Base-by-base conservation (phyloP, 371 early-diverging fungal genomes). In the Batkoa obscura region DNA sequence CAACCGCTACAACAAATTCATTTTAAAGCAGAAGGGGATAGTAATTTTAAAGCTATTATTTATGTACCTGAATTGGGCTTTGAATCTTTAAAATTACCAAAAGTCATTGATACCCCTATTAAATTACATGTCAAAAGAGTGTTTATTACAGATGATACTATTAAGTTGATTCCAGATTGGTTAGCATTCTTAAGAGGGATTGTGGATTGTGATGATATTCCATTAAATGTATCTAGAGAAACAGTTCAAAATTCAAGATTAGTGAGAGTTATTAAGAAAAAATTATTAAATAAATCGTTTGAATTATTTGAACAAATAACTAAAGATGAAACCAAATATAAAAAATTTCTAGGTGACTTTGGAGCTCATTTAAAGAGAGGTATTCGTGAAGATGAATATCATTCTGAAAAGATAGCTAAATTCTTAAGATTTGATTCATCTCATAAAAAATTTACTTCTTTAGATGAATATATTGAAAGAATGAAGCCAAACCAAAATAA, bases 181-280 rank as follows among this genome's bases (percentile, higher is more conserved):
- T 70, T 81, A 34, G 67, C 71, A 4, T 84, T 84, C 69, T 54
- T 84, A 39, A 79, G 80, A 63, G 95, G 90, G 39, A 70, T 94
- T 30, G 84, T 98, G 5, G 89, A 92, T 65, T 83, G 86, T 2
- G 90, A 90, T 61, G 94, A 98, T 64, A 68, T 96, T 58, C 92
- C 98, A 1, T 66, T 98, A 38, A 94, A 93, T 60, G 89, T 98
- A 1, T 91, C 93, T 1, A 83, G 98, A 60, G 98, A 98, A 66
- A 88, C 90, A 2, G 72, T 95, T 2, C 96, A 95, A 68, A 83
- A 90, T 47, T 77, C 82, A 64, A 74, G 75, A 56, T 71, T 78
- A 6, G 72, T 94, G 58, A 81, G 81, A 62, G 62, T 80, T 37
- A 89, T 97, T 58, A 74, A 77, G 60, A 90, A 87, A 70, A 84